phyloP scores from a whole-genome alignment of 2,329 filamentous ascomycete species.

The Trichoderma sp. region DNA sequence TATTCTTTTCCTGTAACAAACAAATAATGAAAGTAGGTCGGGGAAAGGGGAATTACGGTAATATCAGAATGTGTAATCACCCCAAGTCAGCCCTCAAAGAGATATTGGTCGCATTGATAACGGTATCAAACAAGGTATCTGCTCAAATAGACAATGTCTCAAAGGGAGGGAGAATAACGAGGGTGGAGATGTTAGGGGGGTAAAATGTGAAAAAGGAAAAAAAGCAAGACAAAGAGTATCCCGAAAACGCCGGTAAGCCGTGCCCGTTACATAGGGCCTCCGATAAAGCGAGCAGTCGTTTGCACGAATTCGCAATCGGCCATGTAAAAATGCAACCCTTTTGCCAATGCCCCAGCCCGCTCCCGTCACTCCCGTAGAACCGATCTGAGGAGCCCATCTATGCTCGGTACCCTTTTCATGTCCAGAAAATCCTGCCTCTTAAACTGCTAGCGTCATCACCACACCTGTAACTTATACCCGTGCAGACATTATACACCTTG shows the following conservation, averaged over 20 bases:
- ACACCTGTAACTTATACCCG: neutral
- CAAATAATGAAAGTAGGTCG: conserved; percentile 4
- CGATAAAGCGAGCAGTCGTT: conserved; percentile 20
- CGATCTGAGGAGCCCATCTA: conserved; percentile 18
- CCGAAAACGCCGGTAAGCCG: conserved; percentile 29
- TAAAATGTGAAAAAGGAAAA: neutral
- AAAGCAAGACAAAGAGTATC: conserved; percentile 25
- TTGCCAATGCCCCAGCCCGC: conserved; percentile 17
- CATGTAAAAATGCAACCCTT: conserved; percentile 19
- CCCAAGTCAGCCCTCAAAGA: neutral
- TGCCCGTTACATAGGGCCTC: conserved; percentile 17
- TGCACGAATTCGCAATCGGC: conserved; percentile 16
- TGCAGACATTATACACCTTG: neutral
- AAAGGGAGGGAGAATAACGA: conserved; percentile 30
- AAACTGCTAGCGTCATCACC: conserved; percentile 6
- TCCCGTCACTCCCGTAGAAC: conserved; percentile 18
- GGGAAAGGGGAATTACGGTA: neutral
- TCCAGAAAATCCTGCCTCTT: conserved; percentile 16
- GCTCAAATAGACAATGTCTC: conserved; percentile 36
- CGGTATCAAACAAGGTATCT: conserved; percentile 35
- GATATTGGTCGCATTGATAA: conserved; percentile 22
- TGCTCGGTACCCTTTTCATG: conserved; percentile 14
- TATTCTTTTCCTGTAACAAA: conserved; percentile 5
- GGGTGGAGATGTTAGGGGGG: conserved; percentile 27
- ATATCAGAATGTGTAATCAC: conserved; percentile 9